phyloP scores from a whole-genome alignment of 257 asterid species.

The Solanum sejunctum region DNA sequence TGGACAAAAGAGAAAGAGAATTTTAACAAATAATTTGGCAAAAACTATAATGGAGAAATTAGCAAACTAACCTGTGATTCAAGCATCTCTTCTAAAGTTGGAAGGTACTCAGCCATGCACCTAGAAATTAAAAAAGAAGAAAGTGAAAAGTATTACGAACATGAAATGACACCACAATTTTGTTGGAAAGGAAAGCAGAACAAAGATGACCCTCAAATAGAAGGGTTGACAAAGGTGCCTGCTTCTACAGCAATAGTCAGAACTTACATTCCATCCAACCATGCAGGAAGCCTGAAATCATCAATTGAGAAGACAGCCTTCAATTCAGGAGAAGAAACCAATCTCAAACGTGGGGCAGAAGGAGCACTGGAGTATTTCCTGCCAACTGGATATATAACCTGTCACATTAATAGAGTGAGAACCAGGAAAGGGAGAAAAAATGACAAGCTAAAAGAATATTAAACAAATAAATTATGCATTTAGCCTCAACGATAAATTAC shows the following conservation, averaged over 20 bases:
- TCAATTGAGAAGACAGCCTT: slow-evolving; percentile 70
- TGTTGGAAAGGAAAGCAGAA: neutral
- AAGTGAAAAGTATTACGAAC: neutral
- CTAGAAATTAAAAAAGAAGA: slow-evolving; percentile 15
- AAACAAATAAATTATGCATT: neutral
- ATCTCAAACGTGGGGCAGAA: slow-evolving; percentile 67
- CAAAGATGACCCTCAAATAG: neutral
- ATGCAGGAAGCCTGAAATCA: slow-evolving; percentile 81
- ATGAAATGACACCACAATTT: neutral
- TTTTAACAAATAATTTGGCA: neutral
- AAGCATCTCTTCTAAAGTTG: slow-evolving; percentile 62
- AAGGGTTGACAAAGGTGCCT: neutral
- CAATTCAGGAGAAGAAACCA: slow-evolving; percentile 75
- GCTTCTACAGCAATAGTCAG: neutral
- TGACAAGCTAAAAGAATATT: neutral
- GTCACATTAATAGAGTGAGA: neutral
- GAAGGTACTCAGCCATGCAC: slow-evolving; percentile 97
- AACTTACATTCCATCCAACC: slow-evolving; percentile 95
- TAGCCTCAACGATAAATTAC: neutral
- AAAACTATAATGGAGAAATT: neutral
- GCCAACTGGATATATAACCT: slow-evolving; percentile 79
- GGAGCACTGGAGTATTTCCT: slow-evolving; percentile 46
- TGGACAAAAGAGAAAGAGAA: neutral
- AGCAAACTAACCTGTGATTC: slow-evolving; percentile 52
- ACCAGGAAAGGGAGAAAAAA: neutral